These are phyloP conservation scores for Rauvolfia tetraphylla DNA, from an alignment of 257 asterid genomes.

Conservation along the genomic window DNA sequence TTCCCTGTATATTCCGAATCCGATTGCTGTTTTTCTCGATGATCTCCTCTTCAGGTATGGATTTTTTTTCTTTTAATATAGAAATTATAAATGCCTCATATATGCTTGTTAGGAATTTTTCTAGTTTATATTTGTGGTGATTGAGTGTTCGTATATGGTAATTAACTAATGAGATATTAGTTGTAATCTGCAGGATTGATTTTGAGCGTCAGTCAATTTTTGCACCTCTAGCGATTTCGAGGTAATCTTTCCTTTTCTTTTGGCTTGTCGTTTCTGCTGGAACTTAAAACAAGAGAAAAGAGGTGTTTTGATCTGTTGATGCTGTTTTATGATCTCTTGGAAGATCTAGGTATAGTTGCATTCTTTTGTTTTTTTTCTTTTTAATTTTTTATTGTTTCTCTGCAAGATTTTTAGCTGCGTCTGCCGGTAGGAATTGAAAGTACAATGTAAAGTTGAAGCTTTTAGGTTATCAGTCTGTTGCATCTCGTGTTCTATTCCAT, in stretches of 20 bases:
- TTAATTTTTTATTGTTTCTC: not conserved
- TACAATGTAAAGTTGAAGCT: not conserved
- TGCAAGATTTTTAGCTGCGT: not conserved
- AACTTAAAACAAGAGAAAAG: too few species aligned
- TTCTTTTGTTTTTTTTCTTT: not conserved
- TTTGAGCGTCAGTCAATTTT: not conserved
- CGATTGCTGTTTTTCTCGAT: not conserved
- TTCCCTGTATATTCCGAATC: not conserved
- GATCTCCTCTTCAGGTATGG: slow-evolving; percentile 14
- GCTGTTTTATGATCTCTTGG: not conserved
- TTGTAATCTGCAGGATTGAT: slow-evolving; percentile 15
- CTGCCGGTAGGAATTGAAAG: not conserved
- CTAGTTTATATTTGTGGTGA: not conserved
- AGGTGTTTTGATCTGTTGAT: not conserved
- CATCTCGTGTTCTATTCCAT: not conserved
- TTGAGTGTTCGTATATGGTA: not conserved
- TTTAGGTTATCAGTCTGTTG: slow-evolving; percentile 3
- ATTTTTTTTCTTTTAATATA: too few species aligned
- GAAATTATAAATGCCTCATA: not conserved
- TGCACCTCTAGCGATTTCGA: not conserved
- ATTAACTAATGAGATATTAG: slow-evolving; percentile 3
- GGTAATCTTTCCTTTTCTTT: not conserved
- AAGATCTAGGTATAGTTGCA: not conserved
- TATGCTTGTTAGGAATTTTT: not conserved
- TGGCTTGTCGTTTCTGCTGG: too few species aligned